Evolutionary conservation across 2,329 filamentous ascomycete genomes (phyloP).

Genomic region (Cercospora citrullina): DNA sequence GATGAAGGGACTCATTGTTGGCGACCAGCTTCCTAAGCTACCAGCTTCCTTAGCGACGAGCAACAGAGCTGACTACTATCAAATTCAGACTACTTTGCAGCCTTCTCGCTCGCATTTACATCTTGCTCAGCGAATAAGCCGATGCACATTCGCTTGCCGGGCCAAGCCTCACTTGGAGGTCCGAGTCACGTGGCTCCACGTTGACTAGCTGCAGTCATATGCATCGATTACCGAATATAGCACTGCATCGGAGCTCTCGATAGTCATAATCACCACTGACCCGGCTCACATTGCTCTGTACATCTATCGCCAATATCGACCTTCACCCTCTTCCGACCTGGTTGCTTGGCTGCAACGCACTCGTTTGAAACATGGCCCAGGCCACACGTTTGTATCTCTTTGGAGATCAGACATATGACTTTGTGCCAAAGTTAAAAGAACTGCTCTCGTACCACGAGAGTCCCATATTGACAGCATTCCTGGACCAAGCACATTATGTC

Average conservation of each 20-base stretch:
- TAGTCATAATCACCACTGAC: neutral
- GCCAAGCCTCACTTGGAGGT: neutral
- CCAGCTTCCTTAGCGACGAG: neutral
- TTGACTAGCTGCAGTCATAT: neutral
- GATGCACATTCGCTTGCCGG: neutral
- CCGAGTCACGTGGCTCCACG: neutral
- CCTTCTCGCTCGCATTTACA: neutral
- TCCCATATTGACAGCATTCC: neutral
- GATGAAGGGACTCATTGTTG: neutral
- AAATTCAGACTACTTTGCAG: neutral
- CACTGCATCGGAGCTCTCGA: neutral
- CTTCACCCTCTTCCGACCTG: neutral
- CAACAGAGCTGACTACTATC: neutral
- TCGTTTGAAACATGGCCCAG: neutral
- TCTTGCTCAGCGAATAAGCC: neutral
- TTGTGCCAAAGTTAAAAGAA: neutral
- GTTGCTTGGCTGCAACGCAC: neutral
- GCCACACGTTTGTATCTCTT: constrained; percentile 22
- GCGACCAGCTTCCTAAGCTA: neutral
- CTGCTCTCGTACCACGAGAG: neutral
- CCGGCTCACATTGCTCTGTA: neutral
- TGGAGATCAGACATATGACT: constrained; percentile 28
- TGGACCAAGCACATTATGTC: neutral
- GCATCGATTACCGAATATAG: neutral
- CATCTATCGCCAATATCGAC: neutral